Evolutionary conservation across 83 land plant genomes (phyloP).

Genomic region (Larix sibirica): DNA sequence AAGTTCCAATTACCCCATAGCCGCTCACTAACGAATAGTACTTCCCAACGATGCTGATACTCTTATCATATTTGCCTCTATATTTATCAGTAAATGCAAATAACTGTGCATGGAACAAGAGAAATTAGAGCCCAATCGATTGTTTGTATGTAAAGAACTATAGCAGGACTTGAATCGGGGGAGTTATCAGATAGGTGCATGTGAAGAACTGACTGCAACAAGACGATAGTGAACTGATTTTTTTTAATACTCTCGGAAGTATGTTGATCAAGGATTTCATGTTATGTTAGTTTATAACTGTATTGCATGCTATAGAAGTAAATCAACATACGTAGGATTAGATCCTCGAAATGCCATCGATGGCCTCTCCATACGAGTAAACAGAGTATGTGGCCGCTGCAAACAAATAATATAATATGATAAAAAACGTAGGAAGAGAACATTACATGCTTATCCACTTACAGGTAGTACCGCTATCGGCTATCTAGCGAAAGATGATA

Average conservation of each 20-base stretch:
- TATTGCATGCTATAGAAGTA: slow-evolving; percentile 65
- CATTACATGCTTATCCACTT: too few relatives aligned
- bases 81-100: slow-evolving; percentile 31
- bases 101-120: slow-evolving; percentile 38
- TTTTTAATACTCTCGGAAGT: too few relatives aligned
- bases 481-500: too few relatives aligned
- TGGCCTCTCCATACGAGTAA: slow-evolving; percentile 4
- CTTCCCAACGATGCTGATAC: slow-evolving; percentile 25
- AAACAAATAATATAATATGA: too few relatives aligned
- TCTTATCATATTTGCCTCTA: slow-evolving; percentile 48
- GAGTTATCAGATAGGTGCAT: slow-evolving; percentile 61
- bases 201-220: slow-evolving; percentile 60
- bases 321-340: slow-evolving; percentile 59
- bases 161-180: neutral
- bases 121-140: slow-evolving; percentile 2
- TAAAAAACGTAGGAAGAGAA: too few relatives aligned
- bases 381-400: too few relatives aligned
- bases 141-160: neutral
- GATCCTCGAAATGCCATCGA: slow-evolving; percentile 58
- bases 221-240: neutral
- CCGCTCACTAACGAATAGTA: slow-evolving; percentile 49
- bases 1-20: slow-evolving; percentile 6
- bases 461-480: too few relatives aligned
- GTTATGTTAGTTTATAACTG: slow-evolving; percentile 3
- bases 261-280: too few relatives aligned